Evolutionary conservation across 805 yeast genomes (phyloP), one percentile per base, ranked within the genome.

Genomic region (Candida yuanshanica): DNA sequence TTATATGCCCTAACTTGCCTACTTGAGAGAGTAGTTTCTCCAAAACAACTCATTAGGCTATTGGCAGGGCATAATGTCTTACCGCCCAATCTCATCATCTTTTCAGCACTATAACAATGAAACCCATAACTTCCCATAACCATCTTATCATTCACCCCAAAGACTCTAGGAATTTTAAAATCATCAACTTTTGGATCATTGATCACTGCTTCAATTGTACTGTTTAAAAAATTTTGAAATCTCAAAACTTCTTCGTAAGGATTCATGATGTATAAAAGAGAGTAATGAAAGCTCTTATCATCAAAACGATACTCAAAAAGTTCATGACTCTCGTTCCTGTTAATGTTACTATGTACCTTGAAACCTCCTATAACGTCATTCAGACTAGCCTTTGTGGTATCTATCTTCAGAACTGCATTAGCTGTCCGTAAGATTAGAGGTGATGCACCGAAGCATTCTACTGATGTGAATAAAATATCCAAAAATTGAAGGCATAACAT

Each of bases 111-210:
- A 26, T 34, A 39, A 35, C 44, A 43, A 32, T 13, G 20, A 20
- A 37, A 43, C 3, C 44, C 46, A 13, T 22, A 4, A 4, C 24
- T 21, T 5, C 44, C 41, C 13, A 43, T 20, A 5, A 21, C 13
- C 26, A 43, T 17, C 20, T 39, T 17, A 20, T 43, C 46, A 24
- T 43, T 33, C 20, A 43, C 14, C 7, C 24, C 14, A 22, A 43
- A 38, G 3, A 43, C 46, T 23, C 46, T 37, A 13, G 46, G 41
- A 10, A 43, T 2, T 20, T 31, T 39, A 32, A 43, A 43, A 7
- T 25, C 41, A 5, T 21, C 5, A 5, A 35, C 25, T 26, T 34
- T 7, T 12, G 36, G 35, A 20, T 23, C 25, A 22, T 20, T 18
- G 2, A 23, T 12, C 11, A 38, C 22, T 3, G 14, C 29, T 23